A percentile compares a stretch with the other conserved stretches of the same genome.
Conservation (phyloP, 768 basidiomycete species). For the Inosperma sp. region DNA sequence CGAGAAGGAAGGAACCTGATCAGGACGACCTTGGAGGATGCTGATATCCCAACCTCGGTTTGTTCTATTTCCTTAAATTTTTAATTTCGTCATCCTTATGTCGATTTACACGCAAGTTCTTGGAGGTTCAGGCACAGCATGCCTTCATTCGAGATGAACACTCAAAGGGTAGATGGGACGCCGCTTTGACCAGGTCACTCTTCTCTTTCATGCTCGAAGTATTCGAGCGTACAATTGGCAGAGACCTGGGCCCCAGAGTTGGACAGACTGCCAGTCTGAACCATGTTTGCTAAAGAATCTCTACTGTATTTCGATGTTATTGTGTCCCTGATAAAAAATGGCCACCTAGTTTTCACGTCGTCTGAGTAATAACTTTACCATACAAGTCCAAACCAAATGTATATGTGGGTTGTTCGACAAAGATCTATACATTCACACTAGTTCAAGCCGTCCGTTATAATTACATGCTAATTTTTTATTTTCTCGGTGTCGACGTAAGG, state of each 20-base stretch:
- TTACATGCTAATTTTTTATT: slow-evolving; percentile 10
- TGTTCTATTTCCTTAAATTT: slow-evolving; percentile 21
- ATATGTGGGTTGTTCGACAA: too few species aligned
- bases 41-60: slow-evolving; percentile 66
- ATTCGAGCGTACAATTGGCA: slow-evolving; percentile 81
- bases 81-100: not conserved
- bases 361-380: too few species aligned
- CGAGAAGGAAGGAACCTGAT: slow-evolving; percentile 83
- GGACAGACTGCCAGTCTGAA: slow-evolving; percentile 48
- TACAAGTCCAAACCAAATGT: too few species aligned
- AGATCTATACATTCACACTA: not conserved
- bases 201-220: slow-evolving; percentile 91
- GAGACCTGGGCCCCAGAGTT: slow-evolving; percentile 74
- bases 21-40: slow-evolving; percentile 77
- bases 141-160: slow-evolving; percentile 92
- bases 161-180: slow-evolving; percentile 95
- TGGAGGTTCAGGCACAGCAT: slow-evolving; percentile 96
- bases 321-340: too few species aligned
- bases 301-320: too few species aligned
- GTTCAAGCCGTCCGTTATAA: not conserved
- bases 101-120: slow-evolving; percentile 51
- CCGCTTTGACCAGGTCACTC: slow-evolving; percentile 75
- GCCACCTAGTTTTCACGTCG: too few species aligned
- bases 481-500: slow-evolving; percentile 3
- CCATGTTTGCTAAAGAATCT: slow-evolving; percentile 87